Evolutionary conservation across 78 protist species (phyloP), one percentile per base, ranked within the genome.

Genomic region (Cyanophora paradoxa): DNA sequence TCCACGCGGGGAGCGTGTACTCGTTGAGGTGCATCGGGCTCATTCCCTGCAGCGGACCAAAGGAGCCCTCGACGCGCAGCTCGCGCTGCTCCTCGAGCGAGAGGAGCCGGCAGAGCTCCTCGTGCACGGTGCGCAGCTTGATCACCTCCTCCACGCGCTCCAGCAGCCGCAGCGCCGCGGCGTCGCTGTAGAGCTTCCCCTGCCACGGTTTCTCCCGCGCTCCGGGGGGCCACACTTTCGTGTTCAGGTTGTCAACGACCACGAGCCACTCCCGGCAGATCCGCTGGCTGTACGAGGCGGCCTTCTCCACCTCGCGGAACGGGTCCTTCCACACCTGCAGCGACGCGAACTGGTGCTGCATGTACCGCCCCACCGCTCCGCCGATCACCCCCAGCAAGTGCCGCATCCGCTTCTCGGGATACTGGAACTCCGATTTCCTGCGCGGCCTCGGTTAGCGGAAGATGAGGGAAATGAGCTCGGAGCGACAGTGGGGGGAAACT

Each of bases 111-210:
- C 10, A 8, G 33, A 69, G 36, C 44, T 70, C 75, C 5, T 77
- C 75, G 58, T 77, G 82, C 28, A 41, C 72, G 3, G 71, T 41
- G 58, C 82, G 73, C 3, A 66, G 1, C 34, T 54, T 6, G 33
- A 61, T 6, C 26, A 77, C 24, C 68, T 67, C 46, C 34, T 40
- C 56, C 30, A 77, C 24, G 37, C 82, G 75, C 41, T 11, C 40
- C 28, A 3, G 13, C 46, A 77, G n/a, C 20, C 20, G 33, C 42
- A 1, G 6, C 20, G 50, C 24, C n/a, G 10, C 3, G 20, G 26
- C 46, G 68, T 54, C 59, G 17, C 0, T 11, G 62, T 20, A 56
- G 26, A 1, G 16, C 1, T 22, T n/a, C 8, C 62, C 68, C 19
- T 1, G 31, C 81, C 73, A 70, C 56, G 0, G 46, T 11, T 41